These are phyloP conservation scores for Trichosporon sp. DNA, from an alignment of 1,284 basidiomycete genomes.

Conservation along the genomic window DNA sequence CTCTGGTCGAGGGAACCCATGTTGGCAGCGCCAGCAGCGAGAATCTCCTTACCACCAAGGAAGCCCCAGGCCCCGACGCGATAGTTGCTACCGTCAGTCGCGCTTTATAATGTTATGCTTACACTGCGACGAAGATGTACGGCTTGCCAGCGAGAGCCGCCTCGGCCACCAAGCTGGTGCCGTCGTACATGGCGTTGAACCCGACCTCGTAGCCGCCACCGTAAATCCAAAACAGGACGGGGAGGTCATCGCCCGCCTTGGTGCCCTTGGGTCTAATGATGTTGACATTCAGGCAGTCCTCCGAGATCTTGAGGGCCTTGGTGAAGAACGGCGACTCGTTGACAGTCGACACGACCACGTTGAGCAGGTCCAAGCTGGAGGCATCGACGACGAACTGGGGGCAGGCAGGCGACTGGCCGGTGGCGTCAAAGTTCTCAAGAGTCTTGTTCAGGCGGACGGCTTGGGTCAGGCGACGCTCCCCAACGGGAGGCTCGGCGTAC, in stretches of 20 bases:
- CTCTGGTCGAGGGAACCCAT: slow-evolving; percentile 52
- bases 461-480: slow-evolving; percentile 31
- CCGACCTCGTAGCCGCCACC: slow-evolving; percentile 30
- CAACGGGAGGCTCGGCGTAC: slow-evolving; percentile 54
- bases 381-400: slow-evolving; percentile 10
- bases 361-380: not conserved
- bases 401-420: slow-evolving; percentile 9
- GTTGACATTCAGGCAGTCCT: slow-evolving; percentile 30
- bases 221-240: slow-evolving; percentile 36
- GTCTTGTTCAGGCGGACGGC: slow-evolving; percentile 49
- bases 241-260: slow-evolving; percentile 25
- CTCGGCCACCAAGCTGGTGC: slow-evolving; percentile 6
- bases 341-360: not conserved
- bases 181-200: slow-evolving; percentile 22
- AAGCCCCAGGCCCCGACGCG: slow-evolving; percentile 48
- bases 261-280: slow-evolving; percentile 22
- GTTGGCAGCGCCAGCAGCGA: slow-evolving; percentile 54
- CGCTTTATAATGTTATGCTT: not conserved
- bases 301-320: slow-evolving; percentile 11
- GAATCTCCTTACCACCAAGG: slow-evolving; percentile 54
- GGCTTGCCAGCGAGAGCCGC: slow-evolving; percentile 39
- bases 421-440: slow-evolving; percentile 13
- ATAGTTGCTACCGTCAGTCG: slow-evolving; percentile 48
- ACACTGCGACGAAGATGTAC: slow-evolving; percentile 54
- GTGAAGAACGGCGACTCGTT: not conserved